Evolutionary conservation across 495 filamentous ascomycete species (phyloP).

Genomic region (Aspergillus mulundensis): DNA sequence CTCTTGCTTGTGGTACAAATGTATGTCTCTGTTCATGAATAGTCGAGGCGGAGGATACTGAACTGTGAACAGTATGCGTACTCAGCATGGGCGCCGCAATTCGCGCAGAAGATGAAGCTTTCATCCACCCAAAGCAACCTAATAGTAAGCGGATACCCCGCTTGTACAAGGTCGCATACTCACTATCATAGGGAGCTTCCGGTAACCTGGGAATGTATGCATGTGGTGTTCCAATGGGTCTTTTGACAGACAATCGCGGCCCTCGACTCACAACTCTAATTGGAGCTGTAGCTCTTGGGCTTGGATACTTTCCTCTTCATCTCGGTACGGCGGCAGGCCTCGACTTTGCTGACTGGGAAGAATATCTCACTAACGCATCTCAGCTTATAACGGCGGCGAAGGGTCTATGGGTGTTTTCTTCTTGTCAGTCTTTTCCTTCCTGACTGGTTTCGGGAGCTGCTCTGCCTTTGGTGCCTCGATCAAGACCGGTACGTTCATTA

Average conservation of each 20-base stretch:
- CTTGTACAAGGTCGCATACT: neutral
- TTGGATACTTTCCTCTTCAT: constrained; percentile 80
- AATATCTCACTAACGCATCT: constrained; percentile 1
- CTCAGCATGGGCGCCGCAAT: constrained; percentile 95
- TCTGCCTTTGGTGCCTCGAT: constrained; percentile 81
- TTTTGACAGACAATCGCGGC: constrained; percentile 80
- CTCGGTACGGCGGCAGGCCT: constrained; percentile 41
- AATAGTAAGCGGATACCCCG: constrained; percentile 54
- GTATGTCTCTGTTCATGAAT: constrained; percentile 44
- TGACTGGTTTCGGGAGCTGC: constrained; percentile 85
- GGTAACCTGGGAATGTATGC: constrained; percentile 96
- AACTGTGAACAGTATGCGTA: constrained; percentile 76
- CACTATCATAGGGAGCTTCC: constrained; percentile 60
- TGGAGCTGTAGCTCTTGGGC: constrained; percentile 63
- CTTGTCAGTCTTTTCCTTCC: constrained; percentile 75
- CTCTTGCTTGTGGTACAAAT: constrained; percentile 90
- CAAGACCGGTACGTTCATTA: constrained; percentile 56
- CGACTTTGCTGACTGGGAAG: neutral
- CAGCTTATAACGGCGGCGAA: constrained; percentile 47
- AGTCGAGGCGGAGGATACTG: neutral
- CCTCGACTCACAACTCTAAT: constrained; percentile 71
- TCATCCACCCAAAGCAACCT: constrained; percentile 87
- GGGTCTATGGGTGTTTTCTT: constrained; percentile 61
- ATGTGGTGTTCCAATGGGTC: constrained; percentile 82
- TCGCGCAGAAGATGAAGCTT: constrained; percentile 78